These are phyloP conservation scores for Globisporangium carolinianum DNA, from an alignment of 352 stramenopile species.

Conservation along the genomic window DNA sequence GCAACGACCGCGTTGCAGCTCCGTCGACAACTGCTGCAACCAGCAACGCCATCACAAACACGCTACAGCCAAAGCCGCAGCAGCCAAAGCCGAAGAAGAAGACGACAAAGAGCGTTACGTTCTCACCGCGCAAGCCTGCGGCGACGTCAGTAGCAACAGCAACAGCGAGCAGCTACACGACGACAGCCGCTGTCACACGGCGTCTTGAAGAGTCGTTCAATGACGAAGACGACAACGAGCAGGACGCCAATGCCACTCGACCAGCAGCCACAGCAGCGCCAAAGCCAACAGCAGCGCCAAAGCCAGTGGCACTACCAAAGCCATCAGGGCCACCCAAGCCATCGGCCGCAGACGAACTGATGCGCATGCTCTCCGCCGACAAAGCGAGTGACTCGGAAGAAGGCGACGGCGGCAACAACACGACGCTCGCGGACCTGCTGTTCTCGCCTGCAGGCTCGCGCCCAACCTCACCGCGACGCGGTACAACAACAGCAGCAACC, in stretches of 20 bases:
- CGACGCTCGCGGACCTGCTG: conserved; percentile 48
- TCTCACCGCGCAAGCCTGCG: background rate
- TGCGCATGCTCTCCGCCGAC: conserved; percentile 49
- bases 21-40: background rate
- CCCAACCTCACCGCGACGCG: background rate
- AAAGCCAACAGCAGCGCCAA: conserved; percentile 3
- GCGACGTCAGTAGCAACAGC: background rate
- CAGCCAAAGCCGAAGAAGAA: conserved; percentile 9
- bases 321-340: conserved; percentile 8
- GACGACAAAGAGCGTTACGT: conserved; percentile 15
- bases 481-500: conserved; percentile 3
- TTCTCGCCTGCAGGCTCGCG: conserved; percentile 14
- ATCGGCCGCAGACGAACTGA: conserved; percentile 35
- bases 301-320: background rate
- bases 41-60: background rate
- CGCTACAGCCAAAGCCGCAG: background rate
- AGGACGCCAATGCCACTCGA: too few relatives aligned
- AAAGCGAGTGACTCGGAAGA: conserved; percentile 56
- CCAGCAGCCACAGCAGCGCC: background rate
- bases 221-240: conserved; percentile 2
- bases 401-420: conserved; percentile 14
- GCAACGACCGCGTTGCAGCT: background rate
- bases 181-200: background rate
- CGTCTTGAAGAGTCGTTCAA: conserved; percentile 12
- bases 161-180: too few relatives aligned